Evolutionary conservation across 345 rosid genomes (phyloP).

Genomic region (Conringia planisiliqua): DNA sequence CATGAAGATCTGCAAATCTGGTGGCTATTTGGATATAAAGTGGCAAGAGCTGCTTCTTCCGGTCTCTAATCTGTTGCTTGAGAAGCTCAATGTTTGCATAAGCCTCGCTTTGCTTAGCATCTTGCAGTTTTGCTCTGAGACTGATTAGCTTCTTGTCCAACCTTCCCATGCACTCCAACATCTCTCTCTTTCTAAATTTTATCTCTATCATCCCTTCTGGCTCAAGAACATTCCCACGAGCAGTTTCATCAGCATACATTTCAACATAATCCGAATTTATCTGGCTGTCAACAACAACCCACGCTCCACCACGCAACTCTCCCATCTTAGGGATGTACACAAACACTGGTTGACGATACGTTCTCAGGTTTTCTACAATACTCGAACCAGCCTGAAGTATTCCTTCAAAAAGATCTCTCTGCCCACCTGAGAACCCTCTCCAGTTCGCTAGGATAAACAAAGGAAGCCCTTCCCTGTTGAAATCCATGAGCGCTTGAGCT

Average conservation of each 20-base stretch:
- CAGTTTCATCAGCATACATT: conserved; percentile 96
- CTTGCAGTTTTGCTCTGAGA: conserved; percentile 64
- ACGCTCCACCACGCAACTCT: conserved; percentile 99
- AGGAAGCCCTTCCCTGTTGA: conserved; percentile 92
- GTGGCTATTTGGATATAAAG: conserved; percentile 88
- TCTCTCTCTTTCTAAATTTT: conserved; percentile 89
- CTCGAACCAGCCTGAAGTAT: conserved; percentile 99
- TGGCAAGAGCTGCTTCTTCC: conserved; percentile 91
- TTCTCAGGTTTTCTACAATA: conserved; percentile 95
- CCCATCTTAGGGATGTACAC: conserved; percentile 99
- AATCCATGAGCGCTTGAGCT: conserved; percentile 95
- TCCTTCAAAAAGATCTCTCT: conserved; percentile 98
- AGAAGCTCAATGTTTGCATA: conserved; percentile 45
- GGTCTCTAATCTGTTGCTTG: conserved; percentile 65
- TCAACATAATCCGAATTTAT: conserved; percentile 94
- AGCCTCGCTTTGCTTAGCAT: conserved; percentile 52
- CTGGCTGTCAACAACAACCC: conserved; percentile 97
- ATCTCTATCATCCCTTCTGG: conserved; percentile 99
- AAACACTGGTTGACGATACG: conserved; percentile 96
- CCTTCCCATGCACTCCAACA: conserved; percentile 97
- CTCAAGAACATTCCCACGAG: conserved; percentile 96
- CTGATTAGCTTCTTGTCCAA: conserved; percentile 67
- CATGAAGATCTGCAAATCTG: conserved; percentile 93
- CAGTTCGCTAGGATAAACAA: conserved; percentile 96
- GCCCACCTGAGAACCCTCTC: conserved; percentile 99